Base-by-base conservation (phyloP, 495 filamentous ascomycete genomes). In the Penicillium lividum region DNA sequence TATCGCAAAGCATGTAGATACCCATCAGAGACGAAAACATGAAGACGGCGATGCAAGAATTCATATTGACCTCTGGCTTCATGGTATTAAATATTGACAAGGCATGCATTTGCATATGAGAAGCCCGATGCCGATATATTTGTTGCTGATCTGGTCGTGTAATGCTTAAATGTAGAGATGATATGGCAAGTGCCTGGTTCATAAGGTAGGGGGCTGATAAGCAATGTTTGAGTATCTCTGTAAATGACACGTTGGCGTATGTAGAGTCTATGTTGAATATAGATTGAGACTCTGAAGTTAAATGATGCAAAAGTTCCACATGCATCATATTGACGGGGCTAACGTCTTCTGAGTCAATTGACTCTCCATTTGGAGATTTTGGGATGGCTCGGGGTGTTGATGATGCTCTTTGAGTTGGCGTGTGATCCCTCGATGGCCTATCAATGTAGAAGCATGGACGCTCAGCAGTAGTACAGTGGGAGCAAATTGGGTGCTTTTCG, bases 1-100 rank as follows among this genome's bases (percentile, higher is more conserved):
- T 69, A 45, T 84, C 77, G 65, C 68, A 80, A 33, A 86, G 74
- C 29, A 74, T 64, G 38, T 82, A 77, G 9, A 80, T 51, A 0
- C 78, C 80, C 0, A 83, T 48, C 10, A 76, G 9, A 1, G 68
- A 64, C 1, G 81, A 78, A 55, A 84, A 86, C 8, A 47, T 22
- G 15, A 47, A 47, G 5, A 29, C 6, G 3, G 45, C 6, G 10
- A 47, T 15, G 45, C 45, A 47, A 29, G 22, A 11, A 13, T 47
- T 22, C 5, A 11, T 10, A 25, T 8, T 11, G 3, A 29, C 7
- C 7, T 47, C 45, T 29, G 11, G 45, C 29, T 47, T 47, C 1
- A 11, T 4, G n/a, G 1, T 18, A 25, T 59, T 54, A 5, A 64
- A 64, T 9, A 27, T 40, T 9, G 11, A 46, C 22, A 64, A 18